phyloP scores from a whole-genome alignment of 495 filamentous ascomycete genomes.

The Penicillium taxi region DNA sequence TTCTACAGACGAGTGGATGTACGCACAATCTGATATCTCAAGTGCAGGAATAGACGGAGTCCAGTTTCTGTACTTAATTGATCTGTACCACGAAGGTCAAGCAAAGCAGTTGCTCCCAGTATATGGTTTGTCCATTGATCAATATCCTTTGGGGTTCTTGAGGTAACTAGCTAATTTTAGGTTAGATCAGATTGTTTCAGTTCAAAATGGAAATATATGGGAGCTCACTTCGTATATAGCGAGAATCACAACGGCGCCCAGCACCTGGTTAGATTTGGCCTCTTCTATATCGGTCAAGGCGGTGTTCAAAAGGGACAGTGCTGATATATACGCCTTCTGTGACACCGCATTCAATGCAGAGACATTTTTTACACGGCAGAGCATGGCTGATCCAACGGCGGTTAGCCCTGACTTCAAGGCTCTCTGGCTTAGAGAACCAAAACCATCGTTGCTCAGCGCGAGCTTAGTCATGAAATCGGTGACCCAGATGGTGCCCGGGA shows the following conservation, averaged over 20 bases:
- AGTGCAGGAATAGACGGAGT: slow-evolving; percentile 49
- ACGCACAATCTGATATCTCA: slow-evolving; percentile 43
- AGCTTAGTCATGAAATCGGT: slow-evolving; percentile 21
- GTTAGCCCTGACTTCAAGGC: slow-evolving; percentile 39
- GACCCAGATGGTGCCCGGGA: slow-evolving; percentile 29
- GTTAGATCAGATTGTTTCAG: not conserved
- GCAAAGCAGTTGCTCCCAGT: slow-evolving; percentile 48
- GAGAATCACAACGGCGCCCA: slow-evolving; percentile 54
- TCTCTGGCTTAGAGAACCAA: slow-evolving; percentile 17
- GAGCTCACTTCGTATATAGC: slow-evolving; percentile 40
- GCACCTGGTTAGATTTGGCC: slow-evolving; percentile 52
- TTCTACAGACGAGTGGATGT: not conserved
- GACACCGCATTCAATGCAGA: slow-evolving; percentile 30
- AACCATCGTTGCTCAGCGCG: slow-evolving; percentile 10
- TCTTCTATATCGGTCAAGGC: slow-evolving; percentile 47
- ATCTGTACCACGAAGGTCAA: slow-evolving; percentile 47
- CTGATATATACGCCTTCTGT: slow-evolving; percentile 40
- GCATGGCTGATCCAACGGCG: slow-evolving; percentile 45
- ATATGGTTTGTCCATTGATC: slow-evolving; percentile 53
- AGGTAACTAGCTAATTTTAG: slow-evolving; percentile 38
- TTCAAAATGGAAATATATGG: not conserved
- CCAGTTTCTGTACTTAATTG: slow-evolving; percentile 51
- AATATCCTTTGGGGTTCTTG: slow-evolving; percentile 36
- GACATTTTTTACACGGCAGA: slow-evolving; percentile 35
- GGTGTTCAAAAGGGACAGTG: slow-evolving; percentile 41